These are phyloP conservation scores for Russula vinacea DNA, from an alignment of 768 basidiomycete species.

Conservation along the genomic window DNA sequence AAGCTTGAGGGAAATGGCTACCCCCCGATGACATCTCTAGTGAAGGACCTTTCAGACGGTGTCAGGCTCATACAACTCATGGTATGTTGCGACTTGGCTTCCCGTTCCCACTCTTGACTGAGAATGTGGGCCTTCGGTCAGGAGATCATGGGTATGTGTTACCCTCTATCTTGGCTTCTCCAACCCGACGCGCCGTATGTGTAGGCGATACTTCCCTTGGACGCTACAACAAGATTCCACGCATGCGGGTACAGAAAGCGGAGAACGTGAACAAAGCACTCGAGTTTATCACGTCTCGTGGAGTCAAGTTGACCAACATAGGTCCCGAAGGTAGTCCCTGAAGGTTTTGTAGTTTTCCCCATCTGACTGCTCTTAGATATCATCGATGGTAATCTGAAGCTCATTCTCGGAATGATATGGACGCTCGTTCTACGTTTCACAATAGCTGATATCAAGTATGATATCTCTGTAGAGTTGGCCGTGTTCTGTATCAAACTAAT, in stretches of 20 bases:
- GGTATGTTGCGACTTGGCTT: slow-evolving; percentile 44
- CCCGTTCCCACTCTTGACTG: slow-evolving; percentile 11
- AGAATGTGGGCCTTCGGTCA: slow-evolving; percentile 35
- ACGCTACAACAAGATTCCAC: slow-evolving; percentile 86
- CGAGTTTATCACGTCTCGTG: slow-evolving; percentile 90
- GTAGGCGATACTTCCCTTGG: slow-evolving; percentile 88
- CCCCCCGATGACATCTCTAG: slow-evolving; percentile 84
- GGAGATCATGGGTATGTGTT: slow-evolving; percentile 90
- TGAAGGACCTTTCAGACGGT: slow-evolving; percentile 90
- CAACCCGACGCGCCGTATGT: slow-evolving; percentile 8
- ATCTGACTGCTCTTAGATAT: slow-evolving; percentile 60
- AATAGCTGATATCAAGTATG: slow-evolving; percentile 95
- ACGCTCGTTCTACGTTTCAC: slow-evolving; percentile 95
- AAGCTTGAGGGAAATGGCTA: slow-evolving; percentile 84
- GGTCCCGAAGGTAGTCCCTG: slow-evolving; percentile 77
- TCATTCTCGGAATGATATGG: slow-evolving; percentile 99
- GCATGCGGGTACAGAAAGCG: slow-evolving; percentile 93
- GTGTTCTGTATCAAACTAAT: not conserved
- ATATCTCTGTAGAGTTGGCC: slow-evolving; percentile 13
- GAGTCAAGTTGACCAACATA: slow-evolving; percentile 96
- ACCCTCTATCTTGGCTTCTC: slow-evolving; percentile 10
- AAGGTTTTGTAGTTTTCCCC: not conserved
- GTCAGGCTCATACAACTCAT: slow-evolving; percentile 93
- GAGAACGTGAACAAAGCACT: slow-evolving; percentile 98
- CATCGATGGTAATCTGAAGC: slow-evolving; percentile 97